phyloP scores from a whole-genome alignment of 768 basidiomycete genomes.

The Cystobasidium ongulense region DNA sequence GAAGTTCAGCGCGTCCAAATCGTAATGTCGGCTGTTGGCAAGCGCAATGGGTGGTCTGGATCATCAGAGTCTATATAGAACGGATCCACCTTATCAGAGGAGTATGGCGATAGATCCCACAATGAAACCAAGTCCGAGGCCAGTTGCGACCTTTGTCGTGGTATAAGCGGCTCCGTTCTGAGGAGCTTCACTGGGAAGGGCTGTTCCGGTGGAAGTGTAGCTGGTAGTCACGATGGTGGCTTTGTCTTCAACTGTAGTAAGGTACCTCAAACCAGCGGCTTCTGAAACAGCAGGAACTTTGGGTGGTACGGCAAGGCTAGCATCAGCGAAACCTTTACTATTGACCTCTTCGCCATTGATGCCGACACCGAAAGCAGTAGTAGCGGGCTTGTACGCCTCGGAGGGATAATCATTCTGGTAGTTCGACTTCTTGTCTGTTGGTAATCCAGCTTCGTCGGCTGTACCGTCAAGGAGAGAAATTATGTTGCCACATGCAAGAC shows the following conservation, averaged over 20 bases:
- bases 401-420: constrained; percentile 8
- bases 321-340: not conserved
- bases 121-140: not conserved
- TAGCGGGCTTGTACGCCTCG: not conserved
- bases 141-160: not conserved
- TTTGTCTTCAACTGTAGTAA: not conserved
- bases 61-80: too few species aligned
- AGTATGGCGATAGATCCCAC: not conserved
- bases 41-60: too few species aligned
- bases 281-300: not conserved
- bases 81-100: not conserved
- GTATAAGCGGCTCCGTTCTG: not conserved
- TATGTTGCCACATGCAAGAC: constrained; percentile 6
- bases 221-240: not conserved
- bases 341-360: not conserved
- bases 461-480: constrained; percentile 6
- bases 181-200: not conserved
- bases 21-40: too few species aligned
- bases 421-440: constrained; percentile 1
- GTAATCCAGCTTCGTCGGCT: not conserved
- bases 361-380: not conserved
- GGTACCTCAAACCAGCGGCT: not conserved
- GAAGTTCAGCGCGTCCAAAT: too few species aligned
- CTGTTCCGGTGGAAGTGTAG: not conserved
- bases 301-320: constrained; percentile 2